Evolutionary conservation across 805 yeast genomes (phyloP).

Genomic region (Cyberlindnera saturnus): DNA sequence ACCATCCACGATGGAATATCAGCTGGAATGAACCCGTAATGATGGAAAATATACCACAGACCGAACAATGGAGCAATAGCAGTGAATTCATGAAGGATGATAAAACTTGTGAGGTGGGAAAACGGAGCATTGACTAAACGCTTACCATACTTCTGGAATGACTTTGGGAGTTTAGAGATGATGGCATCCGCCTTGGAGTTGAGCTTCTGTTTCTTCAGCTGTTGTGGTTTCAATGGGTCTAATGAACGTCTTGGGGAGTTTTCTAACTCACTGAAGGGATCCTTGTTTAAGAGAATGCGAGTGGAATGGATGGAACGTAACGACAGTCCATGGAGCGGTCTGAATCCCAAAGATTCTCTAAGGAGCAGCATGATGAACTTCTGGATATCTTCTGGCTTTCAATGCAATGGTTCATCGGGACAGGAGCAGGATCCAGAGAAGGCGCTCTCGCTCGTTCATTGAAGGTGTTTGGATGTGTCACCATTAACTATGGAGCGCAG

Average conservation of each 20-base stretch:
- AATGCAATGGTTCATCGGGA: no score
- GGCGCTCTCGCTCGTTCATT: no score
- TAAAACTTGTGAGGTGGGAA: constrained; percentile 55
- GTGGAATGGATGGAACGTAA: constrained; percentile 1
- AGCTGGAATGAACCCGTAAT: constrained; percentile 44
- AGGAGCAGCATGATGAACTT: no score
- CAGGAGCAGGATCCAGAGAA: no score
- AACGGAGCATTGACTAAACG: constrained; percentile 51
- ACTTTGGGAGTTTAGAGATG: constrained; percentile 40
- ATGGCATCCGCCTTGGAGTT: constrained; percentile 12
- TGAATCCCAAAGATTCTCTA: neutral
- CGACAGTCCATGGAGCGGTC: neutral
- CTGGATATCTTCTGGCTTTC: no score
- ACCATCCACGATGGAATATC: constrained; percentile 57
- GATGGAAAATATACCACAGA: constrained; percentile 61
- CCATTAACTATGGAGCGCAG: no score
- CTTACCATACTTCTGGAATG: constrained; percentile 43
- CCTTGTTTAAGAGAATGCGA: constrained; percentile 1
- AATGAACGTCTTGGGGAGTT: constrained; percentile 6
- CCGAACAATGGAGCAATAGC: constrained; percentile 69
- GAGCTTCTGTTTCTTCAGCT: neutral
- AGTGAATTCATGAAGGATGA: constrained; percentile 66
- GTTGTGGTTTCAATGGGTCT: neutral
- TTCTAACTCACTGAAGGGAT: constrained; percentile 9
- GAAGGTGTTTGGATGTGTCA: no score